A percentile compares a stretch with the other conserved stretches of the same genome.
These are phyloP conservation scores for Sporobolomyces pararoseus DNA, from an alignment of 768 basidiomycete species.

Conservation along the genomic window DNA sequence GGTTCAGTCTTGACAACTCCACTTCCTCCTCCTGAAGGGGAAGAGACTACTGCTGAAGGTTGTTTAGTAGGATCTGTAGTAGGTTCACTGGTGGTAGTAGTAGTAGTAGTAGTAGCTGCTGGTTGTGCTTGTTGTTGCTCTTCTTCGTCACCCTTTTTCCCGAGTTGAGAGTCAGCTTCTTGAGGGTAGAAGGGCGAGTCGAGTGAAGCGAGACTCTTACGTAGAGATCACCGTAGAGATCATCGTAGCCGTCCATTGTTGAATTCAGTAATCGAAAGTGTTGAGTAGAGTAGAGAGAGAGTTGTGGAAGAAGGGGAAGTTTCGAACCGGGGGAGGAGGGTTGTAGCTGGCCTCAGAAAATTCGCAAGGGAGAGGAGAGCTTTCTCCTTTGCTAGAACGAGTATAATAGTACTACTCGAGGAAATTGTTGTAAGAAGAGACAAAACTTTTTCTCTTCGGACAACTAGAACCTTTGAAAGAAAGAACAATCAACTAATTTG, in stretches of 20 bases:
- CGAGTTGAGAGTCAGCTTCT: too few species aligned
- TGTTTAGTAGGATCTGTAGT: background rate
- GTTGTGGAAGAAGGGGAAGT: background rate
- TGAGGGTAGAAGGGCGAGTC: too few species aligned
- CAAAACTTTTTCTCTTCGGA: too few species aligned
- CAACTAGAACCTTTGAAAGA: too few species aligned
- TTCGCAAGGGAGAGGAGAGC: too few species aligned
- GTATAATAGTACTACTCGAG: too few species aligned
- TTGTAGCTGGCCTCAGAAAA: too few species aligned
- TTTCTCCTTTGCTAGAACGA: too few species aligned
- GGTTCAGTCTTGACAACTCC: conserved; percentile 1
- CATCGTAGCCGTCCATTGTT: conserved; percentile 43
- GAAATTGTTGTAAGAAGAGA: too few species aligned
- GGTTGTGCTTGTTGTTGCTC: conserved; percentile 9
- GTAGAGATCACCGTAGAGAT: conserved; percentile 48
- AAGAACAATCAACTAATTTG: too few species aligned
- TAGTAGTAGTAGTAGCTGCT: background rate
- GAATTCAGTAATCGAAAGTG: background rate
- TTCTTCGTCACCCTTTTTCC: background rate
- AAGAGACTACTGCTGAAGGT: background rate
- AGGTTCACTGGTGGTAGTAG: background rate
- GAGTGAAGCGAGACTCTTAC: conserved; percentile 7
- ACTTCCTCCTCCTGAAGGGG: too few species aligned
- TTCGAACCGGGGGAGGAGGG: background rate
- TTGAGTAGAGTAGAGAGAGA: background rate